Percentiles rank a stretch among this genome's conserved stretches.
Evolutionary conservation across 257 asterid species (phyloP).

Genomic region (Gentiana straminea): DNA sequence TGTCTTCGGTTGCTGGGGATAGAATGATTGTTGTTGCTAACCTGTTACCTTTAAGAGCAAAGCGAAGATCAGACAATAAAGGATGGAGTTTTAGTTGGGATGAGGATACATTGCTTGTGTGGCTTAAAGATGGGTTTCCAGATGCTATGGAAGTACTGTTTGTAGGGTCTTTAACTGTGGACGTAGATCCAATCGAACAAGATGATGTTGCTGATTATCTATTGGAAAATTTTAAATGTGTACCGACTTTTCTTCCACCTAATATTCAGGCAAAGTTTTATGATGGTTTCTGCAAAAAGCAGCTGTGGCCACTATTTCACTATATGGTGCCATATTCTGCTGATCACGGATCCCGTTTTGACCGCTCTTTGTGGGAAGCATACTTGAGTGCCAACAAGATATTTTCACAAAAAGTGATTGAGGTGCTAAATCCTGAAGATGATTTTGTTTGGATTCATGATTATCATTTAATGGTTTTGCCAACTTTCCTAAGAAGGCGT

Average conservation of each 20-base stretch:
- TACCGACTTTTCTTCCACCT: slow-evolving; percentile 63
- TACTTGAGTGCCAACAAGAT: slow-evolving; percentile 69
- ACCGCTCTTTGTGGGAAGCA: slow-evolving; percentile 74
- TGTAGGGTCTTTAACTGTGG: slow-evolving; percentile 65
- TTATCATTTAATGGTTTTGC: slow-evolving; percentile 82
- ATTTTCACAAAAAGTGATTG: slow-evolving; percentile 68
- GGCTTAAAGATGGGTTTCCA: slow-evolving; percentile 79
- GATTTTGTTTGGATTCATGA: slow-evolving; percentile 86
- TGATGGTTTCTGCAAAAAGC: slow-evolving; percentile 81
- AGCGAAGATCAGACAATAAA: slow-evolving; percentile 66
- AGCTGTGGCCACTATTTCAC: slow-evolving; percentile 76
- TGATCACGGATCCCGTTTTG: slow-evolving; percentile 69
- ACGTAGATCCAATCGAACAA: slow-evolving; percentile 68
- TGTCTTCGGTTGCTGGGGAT: slow-evolving; percentile 65
- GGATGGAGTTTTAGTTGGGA: slow-evolving; percentile 86
- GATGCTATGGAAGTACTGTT: slow-evolving; percentile 77
- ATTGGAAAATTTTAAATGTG: slow-evolving; percentile 61
- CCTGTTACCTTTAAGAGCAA: slow-evolving; percentile 66
- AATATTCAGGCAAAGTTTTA: slow-evolving; percentile 47
- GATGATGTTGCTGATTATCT: slow-evolving; percentile 62
- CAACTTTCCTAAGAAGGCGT: slow-evolving; percentile 75
- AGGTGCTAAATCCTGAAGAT: slow-evolving; percentile 77
- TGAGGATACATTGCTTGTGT: slow-evolving; percentile 60
- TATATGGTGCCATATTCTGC: slow-evolving; percentile 72
- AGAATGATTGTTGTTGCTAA: slow-evolving; percentile 72